A percentile compares a stretch with the other conserved stretches of the same genome.
phyloP scores from a whole-genome alignment of 345 rosid species.

The Xanthoceras sorbifolium region DNA sequence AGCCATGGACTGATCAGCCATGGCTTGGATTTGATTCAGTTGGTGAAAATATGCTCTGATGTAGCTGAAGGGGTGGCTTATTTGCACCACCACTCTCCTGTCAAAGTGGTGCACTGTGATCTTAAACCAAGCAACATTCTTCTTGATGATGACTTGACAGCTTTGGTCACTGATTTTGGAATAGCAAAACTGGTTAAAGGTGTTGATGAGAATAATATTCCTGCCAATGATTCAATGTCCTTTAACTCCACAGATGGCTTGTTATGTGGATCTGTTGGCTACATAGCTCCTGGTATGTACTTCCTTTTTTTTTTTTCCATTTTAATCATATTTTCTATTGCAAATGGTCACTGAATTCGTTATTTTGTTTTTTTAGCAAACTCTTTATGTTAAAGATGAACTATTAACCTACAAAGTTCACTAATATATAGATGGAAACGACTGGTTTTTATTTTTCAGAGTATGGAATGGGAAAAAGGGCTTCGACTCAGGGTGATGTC shows the following conservation, averaged over 20 bases:
- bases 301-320: background rate
- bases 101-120: constrained; percentile 91
- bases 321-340: background rate
- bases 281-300: constrained; percentile 85
- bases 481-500: constrained; percentile 84
- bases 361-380: too few species aligned
- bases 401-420: too few species aligned
- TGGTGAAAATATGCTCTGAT: constrained; percentile 72
- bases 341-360: too few species aligned
- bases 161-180: constrained; percentile 89
- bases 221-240: constrained; percentile 50
- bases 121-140: constrained; percentile 94
- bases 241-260: constrained; percentile 70
- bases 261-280: constrained; percentile 87
- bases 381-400: too few species aligned
- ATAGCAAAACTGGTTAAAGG: constrained; percentile 67
- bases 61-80: constrained; percentile 90
- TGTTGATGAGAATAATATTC: constrained; percentile 33
- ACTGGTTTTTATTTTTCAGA: too few species aligned
- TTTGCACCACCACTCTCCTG: constrained; percentile 81
- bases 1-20: constrained; percentile 32
- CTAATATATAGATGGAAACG: too few species aligned
- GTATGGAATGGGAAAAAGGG: constrained; percentile 80
- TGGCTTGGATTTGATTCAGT: constrained; percentile 58
- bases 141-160: constrained; percentile 85